phyloP scores from a whole-genome alignment of 1,284 basidiomycete species.

The Ceratorhiza oryzae-sativae region DNA sequence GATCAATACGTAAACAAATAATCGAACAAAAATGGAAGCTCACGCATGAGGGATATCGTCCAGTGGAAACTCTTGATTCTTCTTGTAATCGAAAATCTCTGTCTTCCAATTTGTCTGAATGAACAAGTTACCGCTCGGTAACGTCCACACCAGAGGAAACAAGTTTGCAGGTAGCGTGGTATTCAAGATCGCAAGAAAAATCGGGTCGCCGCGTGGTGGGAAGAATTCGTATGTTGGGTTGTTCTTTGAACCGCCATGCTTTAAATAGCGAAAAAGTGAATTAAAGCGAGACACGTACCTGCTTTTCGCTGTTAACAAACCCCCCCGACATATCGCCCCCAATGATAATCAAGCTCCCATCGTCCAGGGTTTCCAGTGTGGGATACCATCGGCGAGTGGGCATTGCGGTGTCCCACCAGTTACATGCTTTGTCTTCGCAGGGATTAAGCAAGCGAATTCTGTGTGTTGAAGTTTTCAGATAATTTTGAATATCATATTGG shows the following conservation, averaged over 20 bases:
- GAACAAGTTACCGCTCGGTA: slow-evolving; percentile 84
- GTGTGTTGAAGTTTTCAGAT: slow-evolving; percentile 53
- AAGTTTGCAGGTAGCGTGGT: slow-evolving; percentile 88
- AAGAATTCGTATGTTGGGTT: slow-evolving; percentile 87
- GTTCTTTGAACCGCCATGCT: slow-evolving; percentile 75
- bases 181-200: slow-evolving; percentile 80
- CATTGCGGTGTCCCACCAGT: slow-evolving; percentile 40
- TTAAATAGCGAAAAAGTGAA: not conserved
- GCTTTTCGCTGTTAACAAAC: slow-evolving; percentile 75
- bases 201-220: slow-evolving; percentile 67
- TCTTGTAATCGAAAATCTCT: slow-evolving; percentile 69
- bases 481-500: slow-evolving; percentile 63
- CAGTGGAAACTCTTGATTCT: slow-evolving; percentile 50
- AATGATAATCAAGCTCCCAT: slow-evolving; percentile 58
- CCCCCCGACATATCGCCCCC: slow-evolving; percentile 78
- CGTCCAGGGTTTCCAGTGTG: slow-evolving; percentile 48
- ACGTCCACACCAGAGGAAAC: slow-evolving; percentile 84
- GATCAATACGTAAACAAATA: slow-evolving; percentile 66
- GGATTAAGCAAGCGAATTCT: slow-evolving; percentile 49
- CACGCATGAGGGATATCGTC: slow-evolving; percentile 39
- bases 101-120: slow-evolving; percentile 75
- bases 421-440: slow-evolving; percentile 40
- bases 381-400: slow-evolving; percentile 43
- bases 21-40: not conserved
- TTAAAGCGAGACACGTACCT: slow-evolving; percentile 72